Conservation (phyloP, 768 basidiomycete genomes). For the Suillus ampliporus region DNA sequence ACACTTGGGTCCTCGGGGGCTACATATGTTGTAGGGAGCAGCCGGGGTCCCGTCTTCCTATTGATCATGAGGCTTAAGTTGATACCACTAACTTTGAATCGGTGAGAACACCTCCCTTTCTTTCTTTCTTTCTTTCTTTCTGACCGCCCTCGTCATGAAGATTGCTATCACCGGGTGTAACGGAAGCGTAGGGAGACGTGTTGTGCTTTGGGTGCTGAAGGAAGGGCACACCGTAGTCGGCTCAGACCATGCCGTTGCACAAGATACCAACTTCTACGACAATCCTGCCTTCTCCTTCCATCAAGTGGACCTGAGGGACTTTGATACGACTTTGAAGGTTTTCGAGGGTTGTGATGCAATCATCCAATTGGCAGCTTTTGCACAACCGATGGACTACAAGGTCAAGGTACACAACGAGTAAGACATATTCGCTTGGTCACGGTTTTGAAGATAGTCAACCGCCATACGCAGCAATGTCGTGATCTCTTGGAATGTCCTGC, state of each 20-base stretch:
- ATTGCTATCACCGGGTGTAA: constrained; percentile 66
- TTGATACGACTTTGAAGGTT: constrained; percentile 49
- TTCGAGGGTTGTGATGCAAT: constrained; percentile 61
- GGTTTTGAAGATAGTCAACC: not conserved
- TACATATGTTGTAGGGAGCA: no score
- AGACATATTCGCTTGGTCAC: constrained; percentile 17
- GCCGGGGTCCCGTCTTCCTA: no score
- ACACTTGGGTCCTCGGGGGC: no score
- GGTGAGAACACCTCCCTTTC: no score
- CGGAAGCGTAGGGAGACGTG: constrained; percentile 58
- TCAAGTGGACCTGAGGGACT: constrained; percentile 54
- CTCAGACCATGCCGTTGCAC: constrained; percentile 45
- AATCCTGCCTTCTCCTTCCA: constrained; percentile 48
- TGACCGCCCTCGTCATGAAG: constrained; percentile 43
- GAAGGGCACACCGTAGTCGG: constrained; percentile 59
- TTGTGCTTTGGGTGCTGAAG: constrained; percentile 54
- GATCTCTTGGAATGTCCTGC: constrained; percentile 72
- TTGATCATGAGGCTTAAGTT: no score
- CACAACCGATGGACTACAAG: constrained; percentile 59
- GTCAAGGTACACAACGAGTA: constrained; percentile 65
- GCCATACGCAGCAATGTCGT: constrained; percentile 59
- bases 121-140: not conserved
- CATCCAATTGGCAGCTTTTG: constrained; percentile 57
- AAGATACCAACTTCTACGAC: constrained; percentile 24
- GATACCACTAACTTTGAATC: no score